A percentile compares a stretch with the other conserved stretches of the same genome.
These are phyloP conservation scores for Tulasnella sp. DNA, from an alignment of 768 basidiomycete genomes.

Conservation along the genomic window DNA sequence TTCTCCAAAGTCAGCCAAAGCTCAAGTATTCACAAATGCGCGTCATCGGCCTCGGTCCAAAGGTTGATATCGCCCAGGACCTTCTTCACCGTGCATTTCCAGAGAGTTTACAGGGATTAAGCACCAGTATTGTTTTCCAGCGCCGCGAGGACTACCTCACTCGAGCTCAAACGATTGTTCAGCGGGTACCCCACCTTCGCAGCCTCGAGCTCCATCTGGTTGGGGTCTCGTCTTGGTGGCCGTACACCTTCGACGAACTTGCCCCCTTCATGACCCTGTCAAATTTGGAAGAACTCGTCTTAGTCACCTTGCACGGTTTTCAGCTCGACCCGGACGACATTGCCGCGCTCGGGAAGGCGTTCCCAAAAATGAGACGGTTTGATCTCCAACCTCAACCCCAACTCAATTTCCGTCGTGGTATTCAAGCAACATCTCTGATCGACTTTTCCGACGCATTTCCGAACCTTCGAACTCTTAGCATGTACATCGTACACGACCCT, in stretches of 20 bases:
- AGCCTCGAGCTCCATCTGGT: background rate
- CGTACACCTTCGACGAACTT: background rate
- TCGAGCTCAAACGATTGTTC: background rate
- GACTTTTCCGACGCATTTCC: background rate
- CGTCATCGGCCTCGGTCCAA: background rate
- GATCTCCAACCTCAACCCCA: background rate
- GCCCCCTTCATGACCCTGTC: background rate
- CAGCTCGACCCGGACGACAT: background rate
- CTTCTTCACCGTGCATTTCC: background rate
- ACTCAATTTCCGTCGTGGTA: background rate
- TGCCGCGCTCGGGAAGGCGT: background rate
- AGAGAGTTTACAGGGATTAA: background rate
- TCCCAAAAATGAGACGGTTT: background rate
- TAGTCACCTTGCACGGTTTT: background rate
- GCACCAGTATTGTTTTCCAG: background rate
- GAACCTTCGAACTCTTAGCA: background rate
- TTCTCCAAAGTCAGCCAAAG: background rate
- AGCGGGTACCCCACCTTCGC: background rate
- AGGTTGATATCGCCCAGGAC: background rate
- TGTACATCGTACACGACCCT: background rate
- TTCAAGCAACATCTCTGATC: background rate
- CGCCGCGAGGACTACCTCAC: background rate
- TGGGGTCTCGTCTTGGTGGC: background rate
- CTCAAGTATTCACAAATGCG: background rate
- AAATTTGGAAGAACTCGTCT: background rate